Evolutionary conservation across 257 asterid genomes (phyloP).

Genomic region (Paulownia fortunei): DNA sequence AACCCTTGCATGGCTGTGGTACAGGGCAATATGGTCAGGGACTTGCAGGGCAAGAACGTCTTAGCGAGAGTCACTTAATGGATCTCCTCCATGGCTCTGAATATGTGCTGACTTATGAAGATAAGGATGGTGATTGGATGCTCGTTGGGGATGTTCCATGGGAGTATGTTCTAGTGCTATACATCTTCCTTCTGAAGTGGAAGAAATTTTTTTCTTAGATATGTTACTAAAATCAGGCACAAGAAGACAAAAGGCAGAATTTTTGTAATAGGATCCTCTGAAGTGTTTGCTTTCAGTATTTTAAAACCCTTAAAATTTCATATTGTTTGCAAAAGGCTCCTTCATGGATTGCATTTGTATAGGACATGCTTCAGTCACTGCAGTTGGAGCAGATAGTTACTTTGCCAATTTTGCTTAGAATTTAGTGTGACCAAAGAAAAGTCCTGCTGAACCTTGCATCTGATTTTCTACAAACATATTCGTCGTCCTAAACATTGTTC

Average conservation of each 20-base stretch:
- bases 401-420: background rate
- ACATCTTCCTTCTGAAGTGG: background rate
- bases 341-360: too few relatives aligned
- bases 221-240: background rate
- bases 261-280: background rate
- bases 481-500: background rate
- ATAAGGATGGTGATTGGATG: slow-evolving; percentile 92
- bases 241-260: background rate
- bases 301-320: background rate
- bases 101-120: slow-evolving; percentile 76
- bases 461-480: background rate
- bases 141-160: slow-evolving; percentile 94
- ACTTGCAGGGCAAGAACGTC: slow-evolving; percentile 50
- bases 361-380: too few relatives aligned
- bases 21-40: slow-evolving; percentile 71
- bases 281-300: background rate
- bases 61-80: slow-evolving; percentile 61
- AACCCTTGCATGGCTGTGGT: background rate
- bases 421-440: background rate
- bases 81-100: slow-evolving; percentile 73
- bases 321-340: too few relatives aligned
- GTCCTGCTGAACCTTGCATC: background rate
- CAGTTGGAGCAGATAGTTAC: background rate
- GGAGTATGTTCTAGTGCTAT: slow-evolving; percentile 57
- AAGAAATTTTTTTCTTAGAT: background rate